Evolutionary conservation across 352 stramenopile genomes (phyloP), one percentile per base, ranked within the genome.

Genomic region (Pythium vanterpoolii): DNA sequence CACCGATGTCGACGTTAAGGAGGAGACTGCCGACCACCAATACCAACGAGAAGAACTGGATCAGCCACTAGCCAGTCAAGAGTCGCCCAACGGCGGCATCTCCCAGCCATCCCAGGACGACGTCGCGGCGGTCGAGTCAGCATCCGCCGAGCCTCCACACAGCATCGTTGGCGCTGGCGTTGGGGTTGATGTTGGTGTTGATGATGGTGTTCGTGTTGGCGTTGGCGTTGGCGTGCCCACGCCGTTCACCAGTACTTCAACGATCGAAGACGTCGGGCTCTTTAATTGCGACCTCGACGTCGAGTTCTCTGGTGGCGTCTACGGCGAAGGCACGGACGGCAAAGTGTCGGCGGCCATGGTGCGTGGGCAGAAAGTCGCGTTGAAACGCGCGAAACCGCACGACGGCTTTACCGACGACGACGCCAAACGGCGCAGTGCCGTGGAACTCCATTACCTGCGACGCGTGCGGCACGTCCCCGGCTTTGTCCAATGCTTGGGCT

Each of bases 251-350:
- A 90, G 78, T 38, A 90, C 74, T 21, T 94, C 84, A 0, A 73
- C 88, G 40, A 94, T 94, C 48, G 82, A 89, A 56, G 84, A 94
- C 42, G 84, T 94, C 18, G 84, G 84, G 0, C 49, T 94, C 28
- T 94, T 94, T 65, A 94, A 94, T 56, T 94, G 84, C 44, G 79
- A 90, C 45, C 59, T 59, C 7, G 84, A 94, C 36, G 84, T 89
- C 21, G 82, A 94, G 62, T 94, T 87, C 55, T 88, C 84, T 11
- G 84, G 84, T 43, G 82, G 84, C 14, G 71, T 91, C 26, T 94
- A 94, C 50, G 84, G 84, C 31, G 84, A 94, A 87, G 84, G 84
- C 21, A 94, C 84, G 0, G 84, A 94, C 46, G 84, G 84, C 28
- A 90, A 90, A 49, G 84, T 94, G 31, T 77, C 72, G 8, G 84